Base-by-base conservation (phyloP, 768 basidiomycete species). In the Tylopilus sp. region DNA sequence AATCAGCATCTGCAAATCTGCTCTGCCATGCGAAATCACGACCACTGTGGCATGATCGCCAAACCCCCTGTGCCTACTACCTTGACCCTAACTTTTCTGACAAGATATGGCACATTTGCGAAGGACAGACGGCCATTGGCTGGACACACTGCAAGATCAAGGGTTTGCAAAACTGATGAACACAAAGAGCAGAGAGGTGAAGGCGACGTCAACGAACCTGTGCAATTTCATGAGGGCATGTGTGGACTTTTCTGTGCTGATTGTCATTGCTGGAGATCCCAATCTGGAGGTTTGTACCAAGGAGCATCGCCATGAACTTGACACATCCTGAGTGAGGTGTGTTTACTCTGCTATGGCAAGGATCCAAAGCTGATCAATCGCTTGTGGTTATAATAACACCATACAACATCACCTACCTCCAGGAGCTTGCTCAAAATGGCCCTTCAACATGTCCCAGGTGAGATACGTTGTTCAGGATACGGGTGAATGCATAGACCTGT, bases 201-300 rank as follows among this genome's bases (percentile, higher is more conserved):
- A n/a, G n/a, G n/a, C n/a, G n/a, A n/a, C n/a, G n/a, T n/a, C n/a
- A n/a, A n/a, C n/a, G n/a, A n/a, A n/a, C n/a, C n/a, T n/a, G n/a
- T n/a, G 97, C 30, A 99, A 98, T 69, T 68, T 99, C 71, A 98
- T 98, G 97, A 97, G 97, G 44, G 98, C 98, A 72, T 93, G 97
- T 72, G 97, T 99, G 50, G 97, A 98, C 65, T 98, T 98, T 71
- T 99, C 97, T 1, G 97, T 97, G 2, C 90, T 97, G 54, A 99
- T 96, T 17, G 97, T 99, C 63, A 99, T 99, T 67, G 98, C 97
- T 14, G 97, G 97, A 68, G 97, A 98, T 72, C 97, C 97, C 6
- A 98, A 98, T 74, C 66, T 99, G 54, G 89, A 95, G 63, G 97
- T 99, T 54, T 38, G 97, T 99, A 1, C 97, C 97, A 9, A 83